Base-by-base conservation (phyloP, 495 filamentous ascomycete species). In the Venustampulla echinocandica region DNA sequence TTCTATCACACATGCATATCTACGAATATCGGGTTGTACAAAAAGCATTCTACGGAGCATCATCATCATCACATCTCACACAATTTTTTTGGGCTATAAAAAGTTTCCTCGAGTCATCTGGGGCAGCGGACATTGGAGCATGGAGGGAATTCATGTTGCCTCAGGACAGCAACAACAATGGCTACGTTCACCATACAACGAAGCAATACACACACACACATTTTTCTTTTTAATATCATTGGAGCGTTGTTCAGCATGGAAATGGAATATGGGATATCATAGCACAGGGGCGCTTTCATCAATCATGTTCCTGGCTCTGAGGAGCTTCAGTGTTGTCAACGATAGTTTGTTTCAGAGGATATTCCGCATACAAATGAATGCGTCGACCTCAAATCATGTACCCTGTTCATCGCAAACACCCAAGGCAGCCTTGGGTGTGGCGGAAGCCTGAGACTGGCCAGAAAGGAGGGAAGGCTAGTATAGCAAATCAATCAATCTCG, bases 31-130 rank as follows among this genome's bases (percentile, higher is more conserved):
- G 34, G 34, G 42, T 32, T 51, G 41, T 45, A 40, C 1, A 52
- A 52, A 52, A 47, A 34, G 37, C 43, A 46, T 9, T 42, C 10
- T 19, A 47, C 27, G 42, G 48, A 39, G 47, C 47, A 50, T 50
- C 43, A 47, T 46, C 47, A 50, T 50, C 43, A 47, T 46, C 37
- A 48, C 37, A 41, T 48, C 46, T 45, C 42, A 40, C 34, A 37
- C 17, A 7, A 37, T 37, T 37, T n/a, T 37, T 32, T 36, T 41
- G n/a, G 10, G n/a, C 22, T 32, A 23, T 22, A 42, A 42, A 48
- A 48, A 27, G 23, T 48, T 48, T 48, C 46, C 9, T 48, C 34
- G 24, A 23, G 46, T 48, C n/a, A 43, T 45, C 4, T 9, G 10
- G 15, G 32, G 35, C 10, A 24, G 35, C 19, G 10, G 39, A 21